Evolutionary conservation across 2,329 filamentous ascomycete species (phyloP).

Genomic region (Colletotrichum endophyticum): DNA sequence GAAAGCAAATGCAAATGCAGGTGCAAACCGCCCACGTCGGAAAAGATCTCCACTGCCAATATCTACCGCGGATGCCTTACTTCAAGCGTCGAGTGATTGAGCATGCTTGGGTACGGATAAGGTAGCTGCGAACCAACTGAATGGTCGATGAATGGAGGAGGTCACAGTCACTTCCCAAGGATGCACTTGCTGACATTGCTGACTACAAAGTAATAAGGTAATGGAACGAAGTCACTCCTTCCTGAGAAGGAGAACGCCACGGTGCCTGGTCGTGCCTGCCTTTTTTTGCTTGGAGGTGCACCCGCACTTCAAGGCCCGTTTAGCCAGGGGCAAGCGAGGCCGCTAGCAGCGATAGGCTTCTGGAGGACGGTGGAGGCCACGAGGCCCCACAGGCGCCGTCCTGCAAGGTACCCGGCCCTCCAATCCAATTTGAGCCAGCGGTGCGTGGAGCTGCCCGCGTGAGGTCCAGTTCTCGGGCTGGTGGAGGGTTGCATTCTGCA

Average conservation of each 20-base stretch:
- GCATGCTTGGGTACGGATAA: neutral
- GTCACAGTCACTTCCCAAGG: neutral
- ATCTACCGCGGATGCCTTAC: neutral
- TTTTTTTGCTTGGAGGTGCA: neutral
- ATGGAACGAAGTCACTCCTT: neutral
- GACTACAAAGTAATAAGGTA: neutral
- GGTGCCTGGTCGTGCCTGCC: neutral
- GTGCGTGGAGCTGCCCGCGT: neutral
- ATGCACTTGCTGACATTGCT: neutral
- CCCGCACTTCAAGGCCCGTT: neutral
- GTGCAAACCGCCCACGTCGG: neutral
- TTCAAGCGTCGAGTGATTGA: neutral
- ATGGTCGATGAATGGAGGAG: neutral
- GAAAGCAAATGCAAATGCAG: neutral
- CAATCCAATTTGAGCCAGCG: neutral
- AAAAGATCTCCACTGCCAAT: neutral
- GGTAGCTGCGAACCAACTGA: neutral
- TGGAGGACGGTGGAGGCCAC: conserved; percentile 9
- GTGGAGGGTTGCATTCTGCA: neutral
- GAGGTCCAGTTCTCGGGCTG: neutral
- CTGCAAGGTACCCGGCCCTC: conserved; percentile 22
- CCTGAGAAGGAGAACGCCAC: neutral
- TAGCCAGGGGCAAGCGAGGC: conserved; percentile 7
- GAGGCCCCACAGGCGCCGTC: neutral
- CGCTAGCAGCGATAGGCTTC: conserved; percentile 17